phyloP scores from a whole-genome alignment of 495 filamentous ascomycete genomes.

The Paragyromitra xinjiangensis region DNA sequence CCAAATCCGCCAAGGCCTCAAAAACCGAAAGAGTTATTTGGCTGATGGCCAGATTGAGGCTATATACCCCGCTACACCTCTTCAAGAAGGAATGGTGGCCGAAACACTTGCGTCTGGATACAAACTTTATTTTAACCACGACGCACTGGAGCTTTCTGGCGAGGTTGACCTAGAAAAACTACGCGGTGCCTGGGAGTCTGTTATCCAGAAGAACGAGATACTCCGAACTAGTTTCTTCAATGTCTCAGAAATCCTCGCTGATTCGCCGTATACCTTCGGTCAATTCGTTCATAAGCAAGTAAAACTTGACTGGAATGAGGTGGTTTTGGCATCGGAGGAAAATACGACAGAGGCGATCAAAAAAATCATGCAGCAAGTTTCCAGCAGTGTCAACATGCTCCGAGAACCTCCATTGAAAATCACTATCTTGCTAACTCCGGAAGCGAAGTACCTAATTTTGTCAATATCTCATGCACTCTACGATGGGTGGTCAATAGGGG shows the following conservation, averaged over 20 bases:
- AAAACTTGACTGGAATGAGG: conserved; percentile 39
- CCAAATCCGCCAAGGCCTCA: conserved; percentile 58
- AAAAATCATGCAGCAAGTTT: conserved; percentile 46
- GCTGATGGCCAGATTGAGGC: conserved; percentile 62
- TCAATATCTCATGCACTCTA: conserved; percentile 83
- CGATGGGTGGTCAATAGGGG: conserved; percentile 75
- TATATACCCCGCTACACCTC: conserved; percentile 72
- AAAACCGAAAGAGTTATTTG: conserved; percentile 49
- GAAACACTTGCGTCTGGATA: conserved; percentile 74
- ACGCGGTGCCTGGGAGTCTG: conserved; percentile 67
- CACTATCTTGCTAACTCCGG: conserved; percentile 52
- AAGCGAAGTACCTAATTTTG: conserved; percentile 65
- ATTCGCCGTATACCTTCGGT: conserved; percentile 64
- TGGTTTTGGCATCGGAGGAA: conserved; percentile 36
- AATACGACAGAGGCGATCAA: conserved; percentile 53
- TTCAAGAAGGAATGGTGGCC: conserved; percentile 84
- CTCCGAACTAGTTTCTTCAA: conserved; percentile 77
- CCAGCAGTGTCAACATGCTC: conserved; percentile 45
- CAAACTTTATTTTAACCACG: conserved; percentile 80
- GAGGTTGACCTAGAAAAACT: conserved; percentile 65
- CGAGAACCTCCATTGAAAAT: conserved; percentile 55
- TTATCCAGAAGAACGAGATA: conserved; percentile 70
- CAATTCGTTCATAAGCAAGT: conserved; percentile 67
- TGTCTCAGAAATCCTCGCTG: conserved; percentile 63
- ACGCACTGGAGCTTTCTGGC: conserved; percentile 67